Evolutionary conservation across 1,139 yeast genomes (phyloP), one percentile per base, ranked within the genome.

Genomic region (Saccharomycopsis crataegensis): DNA sequence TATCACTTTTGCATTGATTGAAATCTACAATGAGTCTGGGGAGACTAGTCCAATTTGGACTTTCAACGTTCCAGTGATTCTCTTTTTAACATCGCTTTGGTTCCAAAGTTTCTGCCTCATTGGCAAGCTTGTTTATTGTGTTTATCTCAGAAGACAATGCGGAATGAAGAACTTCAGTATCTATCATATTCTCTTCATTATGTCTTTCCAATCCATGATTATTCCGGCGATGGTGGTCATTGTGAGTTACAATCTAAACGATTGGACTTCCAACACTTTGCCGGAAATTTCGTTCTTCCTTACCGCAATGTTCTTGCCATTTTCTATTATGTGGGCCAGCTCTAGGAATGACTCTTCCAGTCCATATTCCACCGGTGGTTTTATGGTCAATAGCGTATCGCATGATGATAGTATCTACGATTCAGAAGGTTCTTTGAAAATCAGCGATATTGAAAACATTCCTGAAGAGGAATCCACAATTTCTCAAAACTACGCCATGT

Each of bases 261-360:
- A 61, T 6, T 53, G 60, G 46, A 50, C 58, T 48, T 32, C 54
- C n/a, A 50, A 47, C 17, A 43, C 46, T 1, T 59, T 69, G 1
- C 64, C 72, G 2, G 68, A 78, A 2, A 62, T 78, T 31, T 72
- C 79, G 0, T 65, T 73, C 0, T 62, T 77, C 43, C 56, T 78
- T 16, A 79, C 77, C 12, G 85, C 85, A 0, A 64, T 87, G 38
- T 84, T 90, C 8, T 71, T 90, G 53, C 97, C 97, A 1, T 69
- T 90, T 50, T 82, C 96, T 0, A 82, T 96, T 0, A 77, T 89
- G 76, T 90, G 97, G 97, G 96, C 96, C 1, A 68, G 78, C 3
- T 68, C 82, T n/a, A 75, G 81, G 1, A 80, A 79, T 60, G 59
- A 70, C 1, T 64, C 76, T 6, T 22, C 47, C 5, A 60, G 61